A percentile compares a stretch with the other conserved stretches of the same genome.
Evolutionary conservation across 176 grass and related monocot genomes (phyloP).

Genomic region (Hordeum vulgare): MorexV3_pseudomolecules_assembly NC_058522.1:336875505-336876004

Average conservation of each 20-base stretch:
- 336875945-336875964: neutral
- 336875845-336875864: neutral
- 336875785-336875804: constrained; percentile 6
- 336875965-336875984: neutral
- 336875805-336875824: neutral
- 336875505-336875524: constrained; percentile 48
- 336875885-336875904: neutral
- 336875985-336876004: neutral
- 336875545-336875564: constrained; percentile 56
- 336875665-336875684: constrained; percentile 78
- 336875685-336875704: constrained; percentile 59
- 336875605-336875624: constrained; percentile 47
- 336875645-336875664: neutral
- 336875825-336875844: neutral
- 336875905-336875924: neutral
- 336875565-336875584: constrained; percentile 76
- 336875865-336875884: neutral
- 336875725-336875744: constrained; percentile 49
- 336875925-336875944: neutral
- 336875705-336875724: constrained; percentile 34
- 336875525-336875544: constrained; percentile 35
- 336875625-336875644: constrained; percentile 49
- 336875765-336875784: constrained; percentile 55
- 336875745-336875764: constrained; percentile 54
- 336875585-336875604: constrained; percentile 43